Base-by-base conservation (phyloP, 805 yeast genomes). In the Saccharomycopsis malanga region DNA sequence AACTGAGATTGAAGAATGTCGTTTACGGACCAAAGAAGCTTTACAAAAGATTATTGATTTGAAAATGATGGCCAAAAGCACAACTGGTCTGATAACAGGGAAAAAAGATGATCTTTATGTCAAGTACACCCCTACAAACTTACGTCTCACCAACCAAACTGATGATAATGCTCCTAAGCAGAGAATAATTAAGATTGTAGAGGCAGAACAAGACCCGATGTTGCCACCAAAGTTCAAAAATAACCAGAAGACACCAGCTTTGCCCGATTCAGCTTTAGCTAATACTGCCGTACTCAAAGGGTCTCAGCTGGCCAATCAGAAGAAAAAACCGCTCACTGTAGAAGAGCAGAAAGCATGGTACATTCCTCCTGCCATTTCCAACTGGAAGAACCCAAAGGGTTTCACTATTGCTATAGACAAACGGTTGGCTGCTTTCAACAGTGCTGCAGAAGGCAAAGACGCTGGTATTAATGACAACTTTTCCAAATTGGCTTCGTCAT, bases 331-430 rank as follows among this genome's bases (percentile, higher is more conserved):
- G 57, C 61, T 83, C 17, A 75, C 88, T 0, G 76, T 77, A 23
- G 86, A 82, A 54, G 95, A 88, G 45, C 84, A 79, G 53, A 77
- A 75, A 23, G 73, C 76, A 52, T 91, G 97, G 96, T 72, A 74
- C 41, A 87, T 93, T 25, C 98, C 98, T 0, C 81, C 95, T 0
- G 87, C 94, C 1, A 76, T 91, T 0, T 91, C 98, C 1, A 87
- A 87, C 61, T 93, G 98, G 97, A 89, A 88, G 62, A 93, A 93
- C 62, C 86, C 89, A 15, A 83, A 85, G 56, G 97, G 98, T 1
- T 87, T 79, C 59, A 79, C 95, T 0, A 81, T 89, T 39, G 79
- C 83, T 0, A 63, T 89, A 35, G 95, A 88, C 46, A 85, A 83
- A 57, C 69, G 97, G 50, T 68, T 86, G 46, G 81, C 82, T 1